Evolutionary conservation across 495 filamentous ascomycete species (phyloP).

Genomic region (Aspergillus wentii): DNA sequence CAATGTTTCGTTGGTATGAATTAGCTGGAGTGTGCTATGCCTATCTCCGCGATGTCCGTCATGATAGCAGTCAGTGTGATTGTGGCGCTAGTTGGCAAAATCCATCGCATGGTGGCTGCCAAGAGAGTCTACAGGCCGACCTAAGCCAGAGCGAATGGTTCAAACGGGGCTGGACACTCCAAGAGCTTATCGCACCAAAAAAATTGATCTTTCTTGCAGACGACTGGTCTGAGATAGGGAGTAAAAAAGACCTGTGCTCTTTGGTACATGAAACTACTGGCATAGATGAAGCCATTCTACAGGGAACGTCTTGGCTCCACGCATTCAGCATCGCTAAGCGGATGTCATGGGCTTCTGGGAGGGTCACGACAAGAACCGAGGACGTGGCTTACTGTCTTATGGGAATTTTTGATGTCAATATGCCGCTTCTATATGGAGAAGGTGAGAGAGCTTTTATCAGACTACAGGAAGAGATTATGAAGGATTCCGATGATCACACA

Average conservation of each 20-base stretch:
- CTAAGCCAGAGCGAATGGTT: neutral
- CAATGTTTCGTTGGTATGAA: constrained; percentile 39
- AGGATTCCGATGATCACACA: constrained; percentile 13
- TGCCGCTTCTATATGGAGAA: constrained; percentile 25
- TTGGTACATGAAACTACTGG: constrained; percentile 1
- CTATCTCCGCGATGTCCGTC: constrained; percentile 2
- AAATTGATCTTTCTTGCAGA: constrained; percentile 2
- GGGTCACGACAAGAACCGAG: constrained; percentile 15
- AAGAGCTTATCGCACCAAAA: constrained; percentile 5
- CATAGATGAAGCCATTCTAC: constrained; percentile 3
- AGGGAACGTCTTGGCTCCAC: neutral
- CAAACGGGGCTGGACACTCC: constrained; percentile 6
- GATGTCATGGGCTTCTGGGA: constrained; percentile 20
- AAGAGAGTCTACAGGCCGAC: neutral
- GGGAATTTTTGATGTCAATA: constrained; percentile 21
- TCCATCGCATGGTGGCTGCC: too few species aligned
- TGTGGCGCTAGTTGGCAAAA: too few species aligned
- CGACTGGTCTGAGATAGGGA: constrained; percentile 5
- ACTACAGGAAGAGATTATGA: constrained; percentile 21
- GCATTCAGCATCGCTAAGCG: constrained; percentile 9
- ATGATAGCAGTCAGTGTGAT: too few species aligned
- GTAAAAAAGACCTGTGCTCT: neutral
- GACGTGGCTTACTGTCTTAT: constrained; percentile 24
- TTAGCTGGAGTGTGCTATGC: constrained; percentile 16
- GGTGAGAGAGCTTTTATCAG: constrained; percentile 16